A percentile compares a stretch with the other conserved stretches of the same genome.
phyloP scores from a whole-genome alignment of 495 filamentous ascomycete species.

The Aspergillus nanangensis region DNA sequence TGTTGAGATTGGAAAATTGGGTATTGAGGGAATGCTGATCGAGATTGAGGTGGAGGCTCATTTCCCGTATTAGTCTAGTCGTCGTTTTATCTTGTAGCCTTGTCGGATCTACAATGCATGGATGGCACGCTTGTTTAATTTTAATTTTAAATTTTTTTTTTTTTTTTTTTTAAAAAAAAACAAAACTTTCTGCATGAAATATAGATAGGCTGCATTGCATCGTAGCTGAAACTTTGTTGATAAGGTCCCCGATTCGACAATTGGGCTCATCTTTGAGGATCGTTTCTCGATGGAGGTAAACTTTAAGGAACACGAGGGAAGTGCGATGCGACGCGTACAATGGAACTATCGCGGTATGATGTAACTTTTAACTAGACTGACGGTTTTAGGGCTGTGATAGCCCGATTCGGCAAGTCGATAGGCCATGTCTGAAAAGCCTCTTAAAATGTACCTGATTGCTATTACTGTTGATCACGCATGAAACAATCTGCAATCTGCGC shows the following conservation, averaged over 20 bases:
- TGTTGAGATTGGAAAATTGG: constrained; percentile 31
- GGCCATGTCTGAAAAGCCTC: not conserved
- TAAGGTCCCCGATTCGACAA: too few species aligned
- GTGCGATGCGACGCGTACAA: too few species aligned
- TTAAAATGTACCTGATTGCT: not conserved
- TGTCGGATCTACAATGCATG: not conserved
- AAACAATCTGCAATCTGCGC: not conserved
- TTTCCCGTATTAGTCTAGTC: too few species aligned
- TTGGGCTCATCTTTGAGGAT: too few species aligned
- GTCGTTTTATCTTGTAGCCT: not conserved
- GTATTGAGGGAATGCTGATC: constrained; percentile 32
- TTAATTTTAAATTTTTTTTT: not conserved
- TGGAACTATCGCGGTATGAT: too few species aligned
- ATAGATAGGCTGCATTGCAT: too few species aligned
- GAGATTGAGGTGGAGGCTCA: constrained; percentile 49
- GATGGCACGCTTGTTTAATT: not conserved
- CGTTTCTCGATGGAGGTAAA: too few species aligned
- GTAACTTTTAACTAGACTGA: too few species aligned
- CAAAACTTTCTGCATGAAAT: too few species aligned
- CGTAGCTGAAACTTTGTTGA: too few species aligned
- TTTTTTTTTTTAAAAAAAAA: not conserved
- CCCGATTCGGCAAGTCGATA: not conserved
- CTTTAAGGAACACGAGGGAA: too few species aligned
- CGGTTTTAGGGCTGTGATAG: too few species aligned
- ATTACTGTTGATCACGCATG: not conserved